phyloP scores from a whole-genome alignment of 306 rosid genomes.

The Ormosia semicastrata region DNA sequence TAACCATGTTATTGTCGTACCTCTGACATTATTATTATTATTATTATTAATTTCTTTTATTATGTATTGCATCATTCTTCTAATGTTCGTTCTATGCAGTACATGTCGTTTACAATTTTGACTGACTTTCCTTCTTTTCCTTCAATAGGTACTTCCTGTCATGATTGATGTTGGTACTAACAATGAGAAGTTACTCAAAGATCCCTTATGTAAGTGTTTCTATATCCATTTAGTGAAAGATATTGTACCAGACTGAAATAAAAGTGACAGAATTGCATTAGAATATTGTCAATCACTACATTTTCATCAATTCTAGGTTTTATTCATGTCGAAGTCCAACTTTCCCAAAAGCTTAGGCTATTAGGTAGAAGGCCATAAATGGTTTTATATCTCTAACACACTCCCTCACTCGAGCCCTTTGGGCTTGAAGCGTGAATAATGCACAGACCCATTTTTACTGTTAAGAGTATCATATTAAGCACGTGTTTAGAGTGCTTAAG shows the following conservation, averaged over 20 bases:
- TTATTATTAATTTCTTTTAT: background rate
- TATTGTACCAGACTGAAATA: background rate
- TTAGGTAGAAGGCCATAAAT: background rate
- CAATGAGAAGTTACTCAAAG: constrained; percentile 77
- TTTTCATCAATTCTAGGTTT: background rate
- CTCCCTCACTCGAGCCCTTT: background rate
- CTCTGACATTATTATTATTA: background rate
- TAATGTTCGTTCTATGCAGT: background rate
- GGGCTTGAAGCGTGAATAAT: background rate
- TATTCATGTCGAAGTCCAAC: background rate
- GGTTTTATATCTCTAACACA: background rate
- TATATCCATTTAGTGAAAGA: constrained; percentile 24
- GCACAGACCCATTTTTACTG: background rate
- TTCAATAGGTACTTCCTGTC: constrained; percentile 85
- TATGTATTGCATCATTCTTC: background rate
- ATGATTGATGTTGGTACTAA: constrained; percentile 99
- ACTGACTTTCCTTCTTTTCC: background rate
- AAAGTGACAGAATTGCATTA: constrained; percentile 5
- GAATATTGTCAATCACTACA: background rate
- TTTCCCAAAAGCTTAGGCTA: background rate
- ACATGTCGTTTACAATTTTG: background rate
- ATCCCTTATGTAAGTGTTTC: constrained; percentile 75
- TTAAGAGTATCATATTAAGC: too few relatives aligned
- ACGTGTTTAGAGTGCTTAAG: too few relatives aligned
- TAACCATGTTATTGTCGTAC: background rate